Conservation (phyloP, 805 yeast genomes). For the Torulaspora quercuum region DNA sequence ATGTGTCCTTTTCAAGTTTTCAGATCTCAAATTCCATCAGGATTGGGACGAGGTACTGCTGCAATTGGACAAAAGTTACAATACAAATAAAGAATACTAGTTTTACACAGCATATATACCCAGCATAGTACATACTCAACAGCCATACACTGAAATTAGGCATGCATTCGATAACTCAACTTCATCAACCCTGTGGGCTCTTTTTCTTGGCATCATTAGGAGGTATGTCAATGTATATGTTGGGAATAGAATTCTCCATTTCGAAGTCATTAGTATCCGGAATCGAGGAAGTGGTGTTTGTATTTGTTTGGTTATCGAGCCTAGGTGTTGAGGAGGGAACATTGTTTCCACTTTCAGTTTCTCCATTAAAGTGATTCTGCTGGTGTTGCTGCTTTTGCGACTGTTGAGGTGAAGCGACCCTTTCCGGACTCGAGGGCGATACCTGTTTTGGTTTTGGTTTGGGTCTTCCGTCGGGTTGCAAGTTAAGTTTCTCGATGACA, state of each 20-base stretch:
- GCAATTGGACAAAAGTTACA: constrained; percentile 11
- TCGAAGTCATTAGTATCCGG: constrained; percentile 28
- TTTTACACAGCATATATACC: constrained; percentile 5
- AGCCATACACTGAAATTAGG: not conserved
- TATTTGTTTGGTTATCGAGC: constrained; percentile 22
- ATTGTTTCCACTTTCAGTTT: constrained; percentile 8
- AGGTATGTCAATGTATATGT: constrained; percentile 13
- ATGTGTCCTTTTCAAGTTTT: constrained; percentile 52
- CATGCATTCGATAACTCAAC: not conserved
- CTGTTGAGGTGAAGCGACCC: constrained; percentile 2
- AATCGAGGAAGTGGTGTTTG: constrained; percentile 25
- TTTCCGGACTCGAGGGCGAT: constrained; percentile 8
- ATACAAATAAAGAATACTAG: constrained; percentile 5
- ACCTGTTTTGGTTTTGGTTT: constrained; percentile 2
- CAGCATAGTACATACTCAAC: not conserved
- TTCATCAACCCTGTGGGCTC: constrained; percentile 1
- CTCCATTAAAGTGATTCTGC: constrained; percentile 4
- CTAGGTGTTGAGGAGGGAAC: constrained; percentile 17
- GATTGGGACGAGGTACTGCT: constrained; percentile 47
- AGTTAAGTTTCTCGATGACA: constrained; percentile 31
- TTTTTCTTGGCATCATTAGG: constrained; percentile 8
- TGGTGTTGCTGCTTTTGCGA: constrained; percentile 4
- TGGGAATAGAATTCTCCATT: constrained; percentile 14
- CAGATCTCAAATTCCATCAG: constrained; percentile 53
- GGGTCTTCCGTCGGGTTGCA: constrained; percentile 19